Evolutionary conservation across 2,329 filamentous ascomycete species (phyloP).

Genomic region (Cadophora sp.): DNA sequence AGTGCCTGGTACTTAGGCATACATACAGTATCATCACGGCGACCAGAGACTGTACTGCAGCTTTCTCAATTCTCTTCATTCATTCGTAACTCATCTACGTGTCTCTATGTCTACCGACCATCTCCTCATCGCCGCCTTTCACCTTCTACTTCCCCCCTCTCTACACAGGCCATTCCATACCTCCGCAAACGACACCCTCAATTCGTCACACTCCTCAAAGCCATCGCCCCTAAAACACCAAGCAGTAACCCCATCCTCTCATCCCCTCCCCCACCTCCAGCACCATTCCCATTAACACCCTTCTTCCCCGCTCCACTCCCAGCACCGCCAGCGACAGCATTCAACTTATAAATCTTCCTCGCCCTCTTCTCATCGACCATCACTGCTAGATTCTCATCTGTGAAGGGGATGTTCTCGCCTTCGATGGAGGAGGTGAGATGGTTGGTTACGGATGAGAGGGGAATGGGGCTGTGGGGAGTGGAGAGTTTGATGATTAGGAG

Average conservation of each 20-base stretch:
- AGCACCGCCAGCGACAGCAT: constrained; percentile 55
- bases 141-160: not conserved
- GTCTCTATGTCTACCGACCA: not conserved
- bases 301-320: constrained; percentile 30
- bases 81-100: not conserved
- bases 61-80: not conserved
- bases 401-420: constrained; percentile 64
- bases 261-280: not conserved
- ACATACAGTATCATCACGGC: not conserved
- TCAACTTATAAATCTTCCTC: constrained; percentile 87
- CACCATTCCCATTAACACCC: not conserved
- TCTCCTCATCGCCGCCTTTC: not conserved
- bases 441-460: constrained; percentile 55
- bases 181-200: constrained; percentile 5
- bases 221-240: constrained; percentile 78
- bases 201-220: constrained; percentile 64
- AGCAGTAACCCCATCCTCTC: constrained; percentile 65
- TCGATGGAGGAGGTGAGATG: constrained; percentile 70
- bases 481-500: constrained; percentile 85
- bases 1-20: not conserved
- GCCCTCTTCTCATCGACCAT: constrained; percentile 73
- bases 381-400: constrained; percentile 65
- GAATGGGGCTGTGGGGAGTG: constrained; percentile 53
- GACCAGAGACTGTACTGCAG: not conserved
- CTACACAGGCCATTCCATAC: no score